These are phyloP conservation scores for Candida koratica DNA, from an alignment of 805 yeast species.

Conservation along the genomic window DNA sequence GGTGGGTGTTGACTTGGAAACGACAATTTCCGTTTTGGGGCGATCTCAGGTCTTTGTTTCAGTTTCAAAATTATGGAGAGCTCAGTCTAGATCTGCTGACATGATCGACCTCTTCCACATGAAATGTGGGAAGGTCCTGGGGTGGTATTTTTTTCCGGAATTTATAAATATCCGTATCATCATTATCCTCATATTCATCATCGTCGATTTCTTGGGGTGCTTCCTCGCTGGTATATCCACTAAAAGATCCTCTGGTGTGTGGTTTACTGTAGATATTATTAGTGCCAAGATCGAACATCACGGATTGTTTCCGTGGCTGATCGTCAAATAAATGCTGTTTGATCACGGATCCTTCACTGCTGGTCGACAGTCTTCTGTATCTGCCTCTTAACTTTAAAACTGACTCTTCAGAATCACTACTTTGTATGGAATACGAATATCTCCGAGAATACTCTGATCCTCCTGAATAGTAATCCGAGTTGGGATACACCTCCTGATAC, in stretches of 20 bases:
- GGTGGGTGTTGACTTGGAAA: conserved; percentile 3
- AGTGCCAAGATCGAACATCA: conserved; percentile 6
- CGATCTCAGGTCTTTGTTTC: conserved; percentile 12
- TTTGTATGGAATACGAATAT: not conserved
- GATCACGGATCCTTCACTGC: conserved; percentile 17
- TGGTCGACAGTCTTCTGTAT: conserved; percentile 1
- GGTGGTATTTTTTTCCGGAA: conserved; percentile 4
- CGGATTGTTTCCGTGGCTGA: conserved; percentile 5
- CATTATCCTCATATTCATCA: conserved; percentile 4
- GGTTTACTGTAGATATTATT: not conserved
- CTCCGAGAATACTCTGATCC: conserved; percentile 2
- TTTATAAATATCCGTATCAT: conserved; percentile 9
- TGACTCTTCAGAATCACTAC: conserved; percentile 3
- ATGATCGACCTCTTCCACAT: conserved; percentile 2
- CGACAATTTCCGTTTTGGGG: conserved; percentile 5
- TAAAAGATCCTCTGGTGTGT: not conserved
- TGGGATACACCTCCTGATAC: conserved; percentile 1
- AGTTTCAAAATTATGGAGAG: conserved; percentile 13
- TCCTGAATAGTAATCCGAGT: conserved; percentile 5
- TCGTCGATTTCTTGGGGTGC: not conserved
- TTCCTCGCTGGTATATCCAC: conserved; percentile 1
- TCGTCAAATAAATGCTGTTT: conserved; percentile 16
- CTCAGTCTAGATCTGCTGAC: conserved; percentile 11
- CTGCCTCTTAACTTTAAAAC: not conserved
- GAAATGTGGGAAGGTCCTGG: conserved; percentile 1